Evolutionary conservation across 1,139 yeast species (phyloP).

Genomic region (Saccharomyces hybrid): DNA sequence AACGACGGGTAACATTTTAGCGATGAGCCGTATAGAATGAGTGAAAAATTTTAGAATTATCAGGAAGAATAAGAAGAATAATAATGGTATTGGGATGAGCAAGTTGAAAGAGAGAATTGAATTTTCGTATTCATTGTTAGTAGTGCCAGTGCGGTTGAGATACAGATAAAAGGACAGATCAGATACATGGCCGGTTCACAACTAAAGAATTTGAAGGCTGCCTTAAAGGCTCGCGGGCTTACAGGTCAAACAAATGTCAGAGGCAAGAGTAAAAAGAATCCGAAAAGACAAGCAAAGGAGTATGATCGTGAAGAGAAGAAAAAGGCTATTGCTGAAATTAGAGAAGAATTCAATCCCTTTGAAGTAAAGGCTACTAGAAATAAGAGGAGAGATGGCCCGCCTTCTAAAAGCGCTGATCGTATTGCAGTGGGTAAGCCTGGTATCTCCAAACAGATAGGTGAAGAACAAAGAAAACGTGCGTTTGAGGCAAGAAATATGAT

Average conservation of each 20-base stretch:
- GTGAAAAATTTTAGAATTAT: background rate
- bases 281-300: slow-evolving; percentile 53
- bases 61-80: background rate
- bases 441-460: slow-evolving; percentile 68
- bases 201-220: slow-evolving; percentile 71
- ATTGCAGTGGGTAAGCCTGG: slow-evolving; percentile 69
- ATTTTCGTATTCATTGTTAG: background rate
- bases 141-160: background rate
- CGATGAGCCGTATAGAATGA: slow-evolving; percentile 12
- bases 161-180: background rate
- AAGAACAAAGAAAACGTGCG: slow-evolving; percentile 61
- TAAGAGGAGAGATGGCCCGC: slow-evolving; percentile 45
- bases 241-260: slow-evolving; percentile 72
- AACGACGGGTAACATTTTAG: slow-evolving; percentile 4
- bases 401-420: slow-evolving; percentile 39
- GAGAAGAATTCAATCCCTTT: slow-evolving; percentile 84
- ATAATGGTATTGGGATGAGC: slow-evolving; percentile 1
- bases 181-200: slow-evolving; percentile 78
- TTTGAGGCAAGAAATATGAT: slow-evolving; percentile 55
- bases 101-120: background rate
- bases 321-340: slow-evolving; percentile 49
- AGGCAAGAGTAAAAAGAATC: slow-evolving; percentile 37
- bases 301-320: slow-evolving; percentile 61
- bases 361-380: slow-evolving; percentile 67
- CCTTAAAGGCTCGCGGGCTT: slow-evolving; percentile 68